These are phyloP conservation scores for Phlebiopsis gigantea DNA, from an alignment of 768 basidiomycete genomes.

Conservation along the genomic window DNA sequence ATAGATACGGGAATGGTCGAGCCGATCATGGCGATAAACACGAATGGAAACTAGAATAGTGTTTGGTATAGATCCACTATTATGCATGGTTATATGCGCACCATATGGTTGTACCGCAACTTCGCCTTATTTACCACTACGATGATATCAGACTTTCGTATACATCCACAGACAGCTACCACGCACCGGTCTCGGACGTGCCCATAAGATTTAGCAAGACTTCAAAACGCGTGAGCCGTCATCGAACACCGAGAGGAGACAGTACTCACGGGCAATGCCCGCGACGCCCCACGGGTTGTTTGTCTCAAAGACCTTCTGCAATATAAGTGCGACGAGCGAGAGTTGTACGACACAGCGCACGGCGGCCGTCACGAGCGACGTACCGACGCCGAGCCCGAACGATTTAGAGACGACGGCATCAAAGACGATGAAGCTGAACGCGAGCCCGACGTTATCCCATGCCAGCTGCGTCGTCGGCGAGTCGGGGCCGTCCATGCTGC, in stretches of 20 bases:
- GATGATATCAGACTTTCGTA: neutral
- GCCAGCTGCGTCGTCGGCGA: constrained; percentile 32
- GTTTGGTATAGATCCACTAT: neutral
- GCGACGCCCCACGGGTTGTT: constrained; percentile 71
- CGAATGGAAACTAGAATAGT: constrained; percentile 5
- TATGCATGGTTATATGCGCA: constrained; percentile 44
- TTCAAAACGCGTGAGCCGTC: constrained; percentile 18
- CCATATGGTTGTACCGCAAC: constrained; percentile 71
- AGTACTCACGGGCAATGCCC: constrained; percentile 60
- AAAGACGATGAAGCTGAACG: constrained; percentile 69
- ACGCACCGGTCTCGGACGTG: constrained; percentile 69
- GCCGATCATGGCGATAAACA: constrained; percentile 8
- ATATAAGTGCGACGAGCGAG: constrained; percentile 60
- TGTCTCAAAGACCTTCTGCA: constrained; percentile 72
- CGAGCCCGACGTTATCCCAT: constrained; percentile 75
- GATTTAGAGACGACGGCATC: constrained; percentile 59
- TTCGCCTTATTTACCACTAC: constrained; percentile 77
- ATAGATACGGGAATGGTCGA: constrained; percentile 44
- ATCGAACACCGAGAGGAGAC: neutral
- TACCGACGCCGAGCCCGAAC: constrained; percentile 65
- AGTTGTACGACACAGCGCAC: constrained; percentile 76
- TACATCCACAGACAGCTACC: neutral
- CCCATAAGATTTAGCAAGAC: constrained; percentile 72
- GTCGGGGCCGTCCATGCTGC: constrained; percentile 19
- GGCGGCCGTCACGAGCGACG: constrained; percentile 63